Base-by-base conservation (phyloP, 345 rosid species). In the Mallotus nudiflorus region DNA sequence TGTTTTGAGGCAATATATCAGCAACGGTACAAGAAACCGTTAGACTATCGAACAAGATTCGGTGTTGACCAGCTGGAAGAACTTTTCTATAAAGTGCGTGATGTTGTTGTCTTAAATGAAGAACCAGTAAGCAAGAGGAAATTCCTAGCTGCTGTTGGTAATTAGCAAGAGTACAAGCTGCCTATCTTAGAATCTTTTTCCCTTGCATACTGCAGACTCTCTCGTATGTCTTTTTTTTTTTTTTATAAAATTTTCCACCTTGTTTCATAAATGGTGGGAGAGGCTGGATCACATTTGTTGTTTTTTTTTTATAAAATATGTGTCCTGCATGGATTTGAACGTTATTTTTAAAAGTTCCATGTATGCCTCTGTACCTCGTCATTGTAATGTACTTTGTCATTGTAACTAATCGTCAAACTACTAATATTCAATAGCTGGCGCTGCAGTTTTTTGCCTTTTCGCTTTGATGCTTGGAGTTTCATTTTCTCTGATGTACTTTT, bases 1-100 rank as follows among this genome's bases (percentile, higher is more conserved):
- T 85, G 85, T 77, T 96, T 96, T 15, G 98, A 96, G 81, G 89
- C 76, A 14, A 79, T 92, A 70, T 96, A 96, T 70, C 82, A 86
- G 65, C 96, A 88, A 64, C 82, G 95, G 31, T 96, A 96, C 85
- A 92, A 91, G 85, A 96, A 75, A 76, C 74, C 76, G 9, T 51
- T 92, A 44, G 85, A 89, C 76, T 86, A 76, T 75, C 81, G 42
- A 33, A n/a, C n/a, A n/a, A 84, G 75, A 46, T 70, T 86, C 29
- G 94, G 95, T 3, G 88, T 88, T 60, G 80, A 87, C 74, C 76
- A 77, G 62, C 88, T 96, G 69, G 98, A 92, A 68, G 94, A 91
- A 73, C 86, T 96, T 62, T 78, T 92, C 24, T 75, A 82, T 66
- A 92, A 85, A 84, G 77, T 89, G 72, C 72, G 63, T 1, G 96